Conservation (phyloP, 208 protist species). For the Crithidia acanthocephali region DNA sequence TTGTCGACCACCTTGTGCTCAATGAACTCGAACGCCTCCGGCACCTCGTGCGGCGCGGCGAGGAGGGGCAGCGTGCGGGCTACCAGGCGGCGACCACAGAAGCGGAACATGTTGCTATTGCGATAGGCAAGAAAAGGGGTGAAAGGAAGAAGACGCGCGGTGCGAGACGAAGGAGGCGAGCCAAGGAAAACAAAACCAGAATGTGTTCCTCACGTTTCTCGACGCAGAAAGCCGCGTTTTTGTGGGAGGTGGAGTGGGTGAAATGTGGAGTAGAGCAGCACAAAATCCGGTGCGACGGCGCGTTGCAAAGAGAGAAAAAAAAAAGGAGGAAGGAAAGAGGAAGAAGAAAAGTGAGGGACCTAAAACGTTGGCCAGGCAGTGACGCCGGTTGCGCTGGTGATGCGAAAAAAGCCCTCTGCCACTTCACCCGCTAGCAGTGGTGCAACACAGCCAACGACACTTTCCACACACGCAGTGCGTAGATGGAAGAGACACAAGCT, state of each 20-base stretch:
- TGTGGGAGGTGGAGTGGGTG: too few relatives aligned
- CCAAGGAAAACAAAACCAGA: constrained; percentile 20
- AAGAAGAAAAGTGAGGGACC: neutral
- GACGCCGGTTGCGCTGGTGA: too few relatives aligned
- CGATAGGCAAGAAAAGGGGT: constrained; percentile 12
- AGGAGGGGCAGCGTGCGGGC: constrained; percentile 66
- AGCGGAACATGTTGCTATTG: constrained; percentile 76
- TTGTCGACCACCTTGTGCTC: constrained; percentile 89
- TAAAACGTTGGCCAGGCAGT: neutral
- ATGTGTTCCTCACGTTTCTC: constrained; percentile 16
- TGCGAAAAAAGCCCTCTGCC: neutral
- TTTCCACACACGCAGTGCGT: too few relatives aligned
- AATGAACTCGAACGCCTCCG: constrained; percentile 88
- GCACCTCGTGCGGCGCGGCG: constrained; percentile 46
- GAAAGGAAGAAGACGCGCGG: neutral
- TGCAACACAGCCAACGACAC: too few relatives aligned
- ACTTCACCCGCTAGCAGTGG: too few relatives aligned
- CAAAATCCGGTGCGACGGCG: too few relatives aligned
- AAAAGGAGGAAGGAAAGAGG: neutral
- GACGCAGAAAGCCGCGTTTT: constrained; percentile 7
- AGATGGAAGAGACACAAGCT: too few relatives aligned
- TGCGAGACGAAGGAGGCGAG: neutral
- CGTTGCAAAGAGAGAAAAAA: constrained; percentile 17
- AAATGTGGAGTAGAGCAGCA: too few relatives aligned
- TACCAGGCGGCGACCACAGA: constrained; percentile 62